phyloP scores from a whole-genome alignment of 1,284 basidiomycete species.

The Calocybe gambosa region DNA sequence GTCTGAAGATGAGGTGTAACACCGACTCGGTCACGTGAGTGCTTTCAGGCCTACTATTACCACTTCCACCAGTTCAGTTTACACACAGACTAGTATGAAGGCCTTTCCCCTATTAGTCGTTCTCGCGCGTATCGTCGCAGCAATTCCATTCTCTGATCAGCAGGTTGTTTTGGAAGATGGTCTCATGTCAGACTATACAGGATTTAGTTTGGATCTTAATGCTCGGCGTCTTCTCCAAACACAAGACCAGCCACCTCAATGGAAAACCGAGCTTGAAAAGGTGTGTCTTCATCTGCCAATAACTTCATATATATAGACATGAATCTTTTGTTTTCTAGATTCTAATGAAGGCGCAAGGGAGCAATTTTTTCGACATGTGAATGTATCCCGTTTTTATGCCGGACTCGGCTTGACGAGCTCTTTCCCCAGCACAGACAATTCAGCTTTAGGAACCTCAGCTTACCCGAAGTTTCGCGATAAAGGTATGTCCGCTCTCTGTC shows the following conservation, averaged over 20 bases:
- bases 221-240: conserved; percentile 73
- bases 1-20: conserved; percentile 1
- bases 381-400: conserved; percentile 16
- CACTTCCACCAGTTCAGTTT: conserved; percentile 11
- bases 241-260: conserved; percentile 59
- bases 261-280: conserved; percentile 84
- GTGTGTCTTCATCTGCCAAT: conserved; percentile 25
- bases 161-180: conserved; percentile 28
- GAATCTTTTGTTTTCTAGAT: conserved; percentile 42
- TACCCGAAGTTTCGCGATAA: conserved; percentile 29
- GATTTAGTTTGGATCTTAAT: conserved; percentile 57
- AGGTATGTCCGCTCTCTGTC: conserved; percentile 28
- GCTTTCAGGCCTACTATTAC: conserved; percentile 7
- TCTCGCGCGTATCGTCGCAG: conserved; percentile 28
- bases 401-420: conserved; percentile 16
- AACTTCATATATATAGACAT: background rate
- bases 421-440: conserved; percentile 65
- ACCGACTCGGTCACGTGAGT: background rate
- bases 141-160: conserved; percentile 25
- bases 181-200: conserved; percentile 27
- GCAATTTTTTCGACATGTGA: conserved; percentile 87
- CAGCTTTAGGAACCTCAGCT: conserved; percentile 47
- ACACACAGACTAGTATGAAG: conserved; percentile 49
- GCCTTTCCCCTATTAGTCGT: conserved; percentile 35
- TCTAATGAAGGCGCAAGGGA: conserved; percentile 64